phyloP scores from a whole-genome alignment of 179 eudicot genomes.

The Nepenthes alata region DNA sequence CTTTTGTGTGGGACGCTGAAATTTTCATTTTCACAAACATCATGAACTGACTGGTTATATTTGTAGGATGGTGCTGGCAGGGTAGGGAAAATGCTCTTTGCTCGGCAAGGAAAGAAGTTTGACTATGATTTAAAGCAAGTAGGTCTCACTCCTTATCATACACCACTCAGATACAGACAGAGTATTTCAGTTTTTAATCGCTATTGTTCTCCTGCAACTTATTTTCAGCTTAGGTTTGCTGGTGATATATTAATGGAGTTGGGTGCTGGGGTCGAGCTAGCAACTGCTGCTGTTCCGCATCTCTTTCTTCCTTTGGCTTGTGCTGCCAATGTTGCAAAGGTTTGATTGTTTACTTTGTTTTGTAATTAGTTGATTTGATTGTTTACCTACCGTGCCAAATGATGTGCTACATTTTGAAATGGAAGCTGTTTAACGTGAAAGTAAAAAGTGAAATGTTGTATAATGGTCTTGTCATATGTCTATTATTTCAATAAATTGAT shows the following conservation, averaged over 20 bases:
- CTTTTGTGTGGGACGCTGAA: no score
- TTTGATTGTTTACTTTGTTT: constrained; percentile 11
- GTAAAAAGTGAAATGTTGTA: no score
- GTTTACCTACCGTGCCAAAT: no score
- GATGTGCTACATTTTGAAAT: no score
- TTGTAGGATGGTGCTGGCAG: constrained; percentile 97
- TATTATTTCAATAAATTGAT: no score
- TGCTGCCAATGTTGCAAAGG: constrained; percentile 95
- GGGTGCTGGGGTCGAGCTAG: constrained; percentile 97
- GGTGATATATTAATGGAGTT: constrained; percentile 95
- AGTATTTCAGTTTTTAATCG: not conserved
- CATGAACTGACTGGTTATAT: not conserved
- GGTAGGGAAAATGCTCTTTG: constrained; percentile 93
- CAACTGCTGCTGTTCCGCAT: constrained; percentile 82
- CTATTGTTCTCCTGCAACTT: not conserved
- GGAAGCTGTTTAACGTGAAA: no score
- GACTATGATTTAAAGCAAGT: constrained; percentile 98
- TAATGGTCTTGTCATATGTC: no score
- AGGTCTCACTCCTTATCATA: constrained; percentile 4
- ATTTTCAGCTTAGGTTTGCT: constrained; percentile 75
- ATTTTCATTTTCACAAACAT: not conserved
- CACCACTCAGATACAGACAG: not conserved
- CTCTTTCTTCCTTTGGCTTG: constrained; percentile 96
- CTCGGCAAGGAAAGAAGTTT: constrained; percentile 95
- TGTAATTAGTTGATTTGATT: no score